These are phyloP conservation scores for Capsicum rhomboideum DNA, from an alignment of 257 asterid genomes.

Conservation along the genomic window DNA sequence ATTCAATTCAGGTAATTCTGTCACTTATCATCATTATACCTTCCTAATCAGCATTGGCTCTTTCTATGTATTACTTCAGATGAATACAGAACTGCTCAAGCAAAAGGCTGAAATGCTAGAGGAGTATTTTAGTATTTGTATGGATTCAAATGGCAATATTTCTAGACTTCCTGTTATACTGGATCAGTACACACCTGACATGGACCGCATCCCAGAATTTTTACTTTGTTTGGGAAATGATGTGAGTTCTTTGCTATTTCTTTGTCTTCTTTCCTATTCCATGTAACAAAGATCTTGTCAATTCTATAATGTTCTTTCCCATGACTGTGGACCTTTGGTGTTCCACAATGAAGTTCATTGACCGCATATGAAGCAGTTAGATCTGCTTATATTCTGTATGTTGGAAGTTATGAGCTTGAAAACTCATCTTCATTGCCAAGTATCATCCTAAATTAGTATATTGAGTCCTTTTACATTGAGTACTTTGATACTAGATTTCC, in stretches of 20 bases:
- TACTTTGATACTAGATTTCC: neutral
- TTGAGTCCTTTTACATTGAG: neutral
- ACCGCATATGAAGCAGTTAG: neutral
- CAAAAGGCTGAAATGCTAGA: constrained; percentile 74
- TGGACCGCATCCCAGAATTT: constrained; percentile 94
- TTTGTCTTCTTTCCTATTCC: neutral
- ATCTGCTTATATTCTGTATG: neutral
- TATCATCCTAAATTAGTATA: neutral
- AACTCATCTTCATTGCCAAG: neutral
- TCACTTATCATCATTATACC: neutral
- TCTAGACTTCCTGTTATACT: constrained; percentile 86
- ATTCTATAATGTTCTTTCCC: neutral
- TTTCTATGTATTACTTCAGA: constrained; percentile 30
- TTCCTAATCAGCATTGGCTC: neutral
- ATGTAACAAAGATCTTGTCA: neutral
- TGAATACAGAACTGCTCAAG: constrained; percentile 67
- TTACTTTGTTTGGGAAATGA: constrained; percentile 94
- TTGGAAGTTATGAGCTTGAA: neutral
- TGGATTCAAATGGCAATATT: constrained; percentile 65
- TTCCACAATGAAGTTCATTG: neutral
- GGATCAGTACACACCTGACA: constrained; percentile 96
- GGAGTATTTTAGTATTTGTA: constrained; percentile 68
- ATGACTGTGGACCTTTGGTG: neutral
- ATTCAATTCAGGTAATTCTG: neutral
- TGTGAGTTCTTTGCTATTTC: constrained; percentile 40